Base-by-base conservation (phyloP, 1,284 basidiomycete species). In the Apiotrichum domesticum region DNA sequence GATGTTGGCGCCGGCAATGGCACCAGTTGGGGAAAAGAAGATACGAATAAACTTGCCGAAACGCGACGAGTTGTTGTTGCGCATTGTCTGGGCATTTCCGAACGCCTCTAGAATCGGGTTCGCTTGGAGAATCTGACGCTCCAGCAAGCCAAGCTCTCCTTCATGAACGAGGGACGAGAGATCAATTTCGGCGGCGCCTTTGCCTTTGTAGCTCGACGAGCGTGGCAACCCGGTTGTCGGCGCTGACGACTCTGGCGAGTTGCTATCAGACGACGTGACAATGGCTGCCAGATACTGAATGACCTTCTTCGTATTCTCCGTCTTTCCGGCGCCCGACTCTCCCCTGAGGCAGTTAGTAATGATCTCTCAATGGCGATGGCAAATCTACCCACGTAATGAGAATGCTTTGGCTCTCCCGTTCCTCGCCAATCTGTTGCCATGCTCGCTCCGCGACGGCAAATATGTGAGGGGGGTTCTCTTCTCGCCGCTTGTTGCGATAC, bases 231-330 rank as follows among this genome's bases (percentile, higher is more conserved):
- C 74, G 0, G 64, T 63, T 3, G 61, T 39, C 1, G 73, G 72
- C 4, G 69, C 69, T 9, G 58, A 66, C 1, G 70, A 67, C 37
- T 42, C 41, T 5, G n/a, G 41, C n/a, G 58, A 62, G 2, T 68
- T 67, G 81, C 81, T 54, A 81, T 84, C 35, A 81, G n/a, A 83
- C 77, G 84, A 77, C 2, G 81, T 86, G 3, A 96, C 96, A 64
- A 98, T 97, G 9, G 96, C 92, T 1, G 96, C 95, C 37, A 99
- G 86, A 76, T 98, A 99, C 75, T 98, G 96, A 58, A 99, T 99
- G 69, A 98, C 95, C 72, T 98, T 98, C 82, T 99, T 98, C 13
- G 96, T 99, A 78, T 95, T 98, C 75, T 98, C 96, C 1, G 96
- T 99, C 81, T 98, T 99, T 46, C 96, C 96, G 1, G 96, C 96